Percentiles rank a stretch among this genome's conserved stretches.
These are phyloP conservation scores for Prunus fruticosa DNA, from an alignment of 306 rosid species.

Conservation along the genomic window DNA sequence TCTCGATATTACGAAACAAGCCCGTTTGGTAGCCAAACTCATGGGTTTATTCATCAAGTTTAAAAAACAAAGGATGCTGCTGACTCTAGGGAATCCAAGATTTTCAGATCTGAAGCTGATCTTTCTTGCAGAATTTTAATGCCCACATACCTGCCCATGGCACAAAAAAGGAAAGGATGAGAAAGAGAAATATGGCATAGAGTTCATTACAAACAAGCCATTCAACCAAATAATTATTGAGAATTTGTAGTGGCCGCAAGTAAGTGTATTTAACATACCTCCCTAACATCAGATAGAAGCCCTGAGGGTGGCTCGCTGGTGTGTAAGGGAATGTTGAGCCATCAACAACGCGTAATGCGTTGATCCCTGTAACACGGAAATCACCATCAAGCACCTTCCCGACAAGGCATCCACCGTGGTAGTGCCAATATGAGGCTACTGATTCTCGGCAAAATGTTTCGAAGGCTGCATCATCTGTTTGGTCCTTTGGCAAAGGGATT, in stretches of 20 bases:
- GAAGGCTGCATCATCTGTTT: background rate
- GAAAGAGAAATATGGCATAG: too few species aligned
- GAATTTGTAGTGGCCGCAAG: background rate
- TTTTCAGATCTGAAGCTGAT: background rate
- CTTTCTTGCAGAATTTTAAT: background rate
- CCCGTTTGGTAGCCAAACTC: background rate
- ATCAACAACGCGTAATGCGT: slow-evolving; percentile 19
- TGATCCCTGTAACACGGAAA: background rate
- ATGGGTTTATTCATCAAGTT: background rate
- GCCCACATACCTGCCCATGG: background rate
- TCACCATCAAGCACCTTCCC: slow-evolving; percentile 24
- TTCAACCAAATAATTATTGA: background rate
- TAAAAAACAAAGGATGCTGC: background rate
- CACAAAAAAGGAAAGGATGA: too few species aligned
- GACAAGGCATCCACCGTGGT: slow-evolving; percentile 30
- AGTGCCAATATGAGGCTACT: slow-evolving; percentile 24
- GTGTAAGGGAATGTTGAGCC: slow-evolving; percentile 15
- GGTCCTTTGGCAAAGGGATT: slow-evolving; percentile 2
- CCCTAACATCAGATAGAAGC: slow-evolving; percentile 25
- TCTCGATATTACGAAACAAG: too few species aligned
- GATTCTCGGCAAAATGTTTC: slow-evolving; percentile 4
- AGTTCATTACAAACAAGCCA: too few species aligned
- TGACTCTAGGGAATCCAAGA: too few species aligned
- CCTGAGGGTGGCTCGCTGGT: slow-evolving; percentile 25
- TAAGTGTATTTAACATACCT: background rate